Evolutionary conservation across 116 monocot species (phyloP).

Genomic region (Posidonia oceanica): DNA sequence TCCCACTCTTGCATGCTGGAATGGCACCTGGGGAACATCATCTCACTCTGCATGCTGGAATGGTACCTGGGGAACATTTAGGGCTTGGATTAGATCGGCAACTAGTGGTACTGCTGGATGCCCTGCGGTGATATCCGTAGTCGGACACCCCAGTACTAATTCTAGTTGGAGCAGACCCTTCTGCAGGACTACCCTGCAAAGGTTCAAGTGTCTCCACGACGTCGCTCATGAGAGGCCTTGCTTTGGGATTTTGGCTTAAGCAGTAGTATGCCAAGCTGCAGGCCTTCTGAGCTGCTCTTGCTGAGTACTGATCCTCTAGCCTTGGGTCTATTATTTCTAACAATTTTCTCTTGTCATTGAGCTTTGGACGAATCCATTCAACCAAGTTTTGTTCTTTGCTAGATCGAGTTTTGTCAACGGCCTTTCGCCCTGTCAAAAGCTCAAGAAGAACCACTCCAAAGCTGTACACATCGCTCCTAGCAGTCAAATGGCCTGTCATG

Average conservation of each 20-base stretch:
- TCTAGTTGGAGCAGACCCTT: slow-evolving; percentile 8
- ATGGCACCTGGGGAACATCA: slow-evolving; percentile 20
- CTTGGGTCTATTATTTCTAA: slow-evolving; percentile 42
- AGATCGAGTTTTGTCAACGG: slow-evolving; percentile 51
- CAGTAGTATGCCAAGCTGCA: slow-evolving; percentile 66
- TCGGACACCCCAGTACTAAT: background rate
- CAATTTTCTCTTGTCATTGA: slow-evolving; percentile 47
- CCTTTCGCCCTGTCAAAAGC: slow-evolving; percentile 47
- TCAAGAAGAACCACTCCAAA: slow-evolving; percentile 72
- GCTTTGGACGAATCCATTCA: slow-evolving; percentile 50
- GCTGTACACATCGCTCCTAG: slow-evolving; percentile 63
- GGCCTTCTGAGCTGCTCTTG: slow-evolving; percentile 49
- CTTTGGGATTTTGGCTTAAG: slow-evolving; percentile 60
- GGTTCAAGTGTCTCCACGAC: slow-evolving; percentile 53
- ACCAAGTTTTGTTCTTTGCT: slow-evolving; percentile 56
- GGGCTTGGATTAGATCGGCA: slow-evolving; percentile 24
- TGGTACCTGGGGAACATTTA: slow-evolving; percentile 24
- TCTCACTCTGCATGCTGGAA: slow-evolving; percentile 35
- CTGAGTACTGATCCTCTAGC: slow-evolving; percentile 48
- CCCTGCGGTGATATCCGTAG: slow-evolving; percentile 25
- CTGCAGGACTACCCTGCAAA: slow-evolving; percentile 18
- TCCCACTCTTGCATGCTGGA: background rate
- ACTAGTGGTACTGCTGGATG: slow-evolving; percentile 1
- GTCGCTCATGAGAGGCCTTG: slow-evolving; percentile 62
- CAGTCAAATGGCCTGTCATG: slow-evolving; percentile 47